Conservation (phyloP, 2,329 filamentous ascomycete species). For the Penicillium sp. region DNA sequence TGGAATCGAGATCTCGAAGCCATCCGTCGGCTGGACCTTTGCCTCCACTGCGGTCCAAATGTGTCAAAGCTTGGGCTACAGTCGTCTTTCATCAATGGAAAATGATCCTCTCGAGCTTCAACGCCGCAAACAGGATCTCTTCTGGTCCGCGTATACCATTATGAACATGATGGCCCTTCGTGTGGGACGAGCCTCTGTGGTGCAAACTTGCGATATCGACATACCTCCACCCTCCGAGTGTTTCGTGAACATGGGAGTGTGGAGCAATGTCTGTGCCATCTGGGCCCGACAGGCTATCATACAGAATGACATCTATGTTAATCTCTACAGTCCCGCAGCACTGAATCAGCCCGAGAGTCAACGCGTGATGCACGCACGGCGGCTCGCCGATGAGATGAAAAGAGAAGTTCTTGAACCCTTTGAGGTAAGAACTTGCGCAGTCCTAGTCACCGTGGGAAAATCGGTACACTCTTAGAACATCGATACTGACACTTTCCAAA, state of each 20-base stretch:
- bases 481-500: neutral
- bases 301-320: constrained; percentile 55
- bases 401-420: constrained; percentile 25
- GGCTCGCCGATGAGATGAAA: constrained; percentile 26
- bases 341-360: constrained; percentile 23
- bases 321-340: constrained; percentile 44
- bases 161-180: constrained; percentile 55
- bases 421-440: constrained; percentile 15
- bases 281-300: constrained; percentile 55
- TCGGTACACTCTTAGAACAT: no score
- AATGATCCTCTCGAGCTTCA: constrained; percentile 19
- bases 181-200: constrained; percentile 52
- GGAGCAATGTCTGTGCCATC: constrained; percentile 45
- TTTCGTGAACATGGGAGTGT: constrained; percentile 23
- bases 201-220: constrained; percentile 57
- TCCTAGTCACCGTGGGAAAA: no score
- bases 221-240: constrained; percentile 30
- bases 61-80: constrained; percentile 58
- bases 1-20: constrained; percentile 56
- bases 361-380: constrained; percentile 23
- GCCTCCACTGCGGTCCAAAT: constrained; percentile 54
- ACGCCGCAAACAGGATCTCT: constrained; percentile 39
- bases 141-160: constrained; percentile 56
- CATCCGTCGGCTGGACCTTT: constrained; percentile 60
- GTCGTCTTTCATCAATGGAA: constrained; percentile 34